Conservation (phyloP, 768 basidiomycete species). For the Tylopilus rubrobrunneus region DNA sequence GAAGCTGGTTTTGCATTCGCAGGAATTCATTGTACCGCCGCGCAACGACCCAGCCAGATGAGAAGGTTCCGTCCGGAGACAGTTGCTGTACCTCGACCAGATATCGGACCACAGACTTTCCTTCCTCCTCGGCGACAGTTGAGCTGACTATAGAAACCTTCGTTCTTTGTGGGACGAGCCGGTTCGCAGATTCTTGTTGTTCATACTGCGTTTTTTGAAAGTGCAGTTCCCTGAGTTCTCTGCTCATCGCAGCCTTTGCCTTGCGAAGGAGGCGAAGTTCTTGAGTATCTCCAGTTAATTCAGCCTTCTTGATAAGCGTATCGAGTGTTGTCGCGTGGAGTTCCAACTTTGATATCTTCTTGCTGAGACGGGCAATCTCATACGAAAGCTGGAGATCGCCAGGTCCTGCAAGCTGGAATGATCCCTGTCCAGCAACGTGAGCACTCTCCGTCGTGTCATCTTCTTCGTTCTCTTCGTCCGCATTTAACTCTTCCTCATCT, state of each 20-base stretch:
- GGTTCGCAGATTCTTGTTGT: slow-evolving; percentile 89
- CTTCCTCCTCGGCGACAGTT: slow-evolving; percentile 75
- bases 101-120: slow-evolving; percentile 89
- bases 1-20: slow-evolving; percentile 80
- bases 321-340: slow-evolving; percentile 82
- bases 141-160: slow-evolving; percentile 82
- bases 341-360: slow-evolving; percentile 72
- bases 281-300: slow-evolving; percentile 84
- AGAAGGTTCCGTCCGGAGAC: slow-evolving; percentile 69
- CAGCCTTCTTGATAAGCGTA: slow-evolving; percentile 89
- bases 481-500: slow-evolving; percentile 37
- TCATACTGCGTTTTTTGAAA: slow-evolving; percentile 95
- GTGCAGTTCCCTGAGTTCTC: slow-evolving; percentile 77
- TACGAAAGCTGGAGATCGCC: slow-evolving; percentile 86
- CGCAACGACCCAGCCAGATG: slow-evolving; percentile 90
- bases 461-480: slow-evolving; percentile 47
- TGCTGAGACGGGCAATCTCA: slow-evolving; percentile 76
- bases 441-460: slow-evolving; percentile 26
- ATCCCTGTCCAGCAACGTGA: slow-evolving; percentile 38
- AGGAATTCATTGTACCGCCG: slow-evolving; percentile 94
- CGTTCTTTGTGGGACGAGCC: slow-evolving; percentile 80
- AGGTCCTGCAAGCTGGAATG: slow-evolving; percentile 77
- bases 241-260: slow-evolving; percentile 75
- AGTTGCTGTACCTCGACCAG: slow-evolving; percentile 90
- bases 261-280: slow-evolving; percentile 80